Conservation (phyloP, 306 rosid species). For the Pachyrhizus erosus region DNA sequence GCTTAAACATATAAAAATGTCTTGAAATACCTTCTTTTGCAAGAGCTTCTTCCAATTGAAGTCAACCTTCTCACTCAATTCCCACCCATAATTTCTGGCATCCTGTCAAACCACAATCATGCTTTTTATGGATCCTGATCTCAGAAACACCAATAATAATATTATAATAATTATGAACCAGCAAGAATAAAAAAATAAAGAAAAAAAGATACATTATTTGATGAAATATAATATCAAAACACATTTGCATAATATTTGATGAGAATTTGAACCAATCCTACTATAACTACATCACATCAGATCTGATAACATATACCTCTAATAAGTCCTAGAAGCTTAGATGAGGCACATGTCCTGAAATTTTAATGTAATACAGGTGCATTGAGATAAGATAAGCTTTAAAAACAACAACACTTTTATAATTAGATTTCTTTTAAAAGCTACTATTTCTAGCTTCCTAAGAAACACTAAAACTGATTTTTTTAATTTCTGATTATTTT, state of each 20-base stretch:
- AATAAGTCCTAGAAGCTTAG: not conserved
- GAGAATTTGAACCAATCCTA: slow-evolving; percentile 28
- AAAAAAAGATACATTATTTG: not conserved
- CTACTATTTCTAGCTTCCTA: not conserved
- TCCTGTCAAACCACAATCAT: slow-evolving; percentile 61
- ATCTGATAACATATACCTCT: not conserved
- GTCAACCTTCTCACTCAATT: slow-evolving; percentile 80
- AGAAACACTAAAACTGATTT: not conserved
- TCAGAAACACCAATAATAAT: not conserved
- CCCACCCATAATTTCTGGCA: slow-evolving; percentile 93
- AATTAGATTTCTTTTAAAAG: not conserved
- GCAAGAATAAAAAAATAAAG: slow-evolving; percentile 2
- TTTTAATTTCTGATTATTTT: not conserved
- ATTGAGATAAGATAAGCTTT: not conserved
- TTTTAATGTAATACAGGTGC: not conserved
- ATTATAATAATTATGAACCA: slow-evolving; percentile 10
- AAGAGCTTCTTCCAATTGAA: slow-evolving; percentile 95
- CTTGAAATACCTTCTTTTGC: slow-evolving; percentile 77
- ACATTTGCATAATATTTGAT: not conserved
- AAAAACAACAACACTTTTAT: not conserved
- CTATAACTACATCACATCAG: not conserved
- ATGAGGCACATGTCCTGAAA: not conserved
- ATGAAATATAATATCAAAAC: slow-evolving; percentile 22
- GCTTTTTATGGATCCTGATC: slow-evolving; percentile 28
- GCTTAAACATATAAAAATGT: slow-evolving; percentile 14